phyloP scores from a whole-genome alignment of 345 rosid genomes.

The Euphorbia tirucalli region DNA sequence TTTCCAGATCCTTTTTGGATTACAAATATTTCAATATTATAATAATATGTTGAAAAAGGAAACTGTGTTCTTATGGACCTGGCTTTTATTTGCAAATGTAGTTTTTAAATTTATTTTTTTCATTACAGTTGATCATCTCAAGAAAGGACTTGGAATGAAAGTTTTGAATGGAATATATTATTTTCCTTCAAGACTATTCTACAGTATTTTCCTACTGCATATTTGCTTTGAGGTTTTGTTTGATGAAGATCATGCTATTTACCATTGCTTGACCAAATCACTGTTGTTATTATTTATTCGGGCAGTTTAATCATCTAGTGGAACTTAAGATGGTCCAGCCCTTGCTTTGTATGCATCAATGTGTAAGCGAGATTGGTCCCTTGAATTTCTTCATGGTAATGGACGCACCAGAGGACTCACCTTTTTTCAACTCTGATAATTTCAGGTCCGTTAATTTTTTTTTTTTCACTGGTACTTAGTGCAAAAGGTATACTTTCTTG shows the following conservation, averaged over 20 bases:
- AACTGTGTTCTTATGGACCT: background rate
- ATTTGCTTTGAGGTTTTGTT: background rate
- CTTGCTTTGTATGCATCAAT: constrained; percentile 41
- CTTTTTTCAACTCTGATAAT: constrained; percentile 66
- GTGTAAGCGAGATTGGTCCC: constrained; percentile 50
- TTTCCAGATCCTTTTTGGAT: background rate
- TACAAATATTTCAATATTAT: background rate
- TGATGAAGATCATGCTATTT: background rate
- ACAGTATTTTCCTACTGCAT: background rate
- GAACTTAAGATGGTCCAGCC: constrained; percentile 60
- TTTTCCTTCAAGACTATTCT: background rate
- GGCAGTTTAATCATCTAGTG: constrained; percentile 64
- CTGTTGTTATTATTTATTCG: constrained; percentile 13
- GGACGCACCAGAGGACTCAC: constrained; percentile 57
- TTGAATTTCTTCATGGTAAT: constrained; percentile 59
- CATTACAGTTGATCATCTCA: background rate
- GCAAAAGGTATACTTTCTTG: no score
- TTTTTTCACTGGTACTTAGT: background rate
- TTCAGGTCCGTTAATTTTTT: constrained; percentile 55
- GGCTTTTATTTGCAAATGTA: background rate
- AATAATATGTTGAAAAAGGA: background rate
- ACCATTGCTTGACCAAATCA: background rate
- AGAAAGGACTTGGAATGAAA: background rate
- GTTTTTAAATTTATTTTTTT: background rate
- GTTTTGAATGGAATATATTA: background rate